These are phyloP conservation scores for Myrica gale DNA, from an alignment of 306 rosid genomes.

Conservation along the genomic window DNA sequence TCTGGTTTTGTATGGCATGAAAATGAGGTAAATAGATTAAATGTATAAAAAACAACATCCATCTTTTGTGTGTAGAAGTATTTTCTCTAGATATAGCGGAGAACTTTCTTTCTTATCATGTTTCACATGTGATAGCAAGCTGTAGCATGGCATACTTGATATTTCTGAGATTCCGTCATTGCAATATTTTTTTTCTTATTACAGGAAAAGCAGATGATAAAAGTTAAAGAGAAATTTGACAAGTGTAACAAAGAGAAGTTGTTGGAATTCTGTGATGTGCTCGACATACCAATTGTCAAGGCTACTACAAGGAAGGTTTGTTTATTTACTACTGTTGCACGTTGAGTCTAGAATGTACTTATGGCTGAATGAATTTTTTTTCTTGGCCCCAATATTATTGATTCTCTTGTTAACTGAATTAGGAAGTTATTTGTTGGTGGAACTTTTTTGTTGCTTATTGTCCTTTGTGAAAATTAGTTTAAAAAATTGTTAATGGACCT, in stretches of 20 bases:
- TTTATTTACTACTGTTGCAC: constrained; percentile 26
- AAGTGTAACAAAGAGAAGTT: constrained; percentile 85
- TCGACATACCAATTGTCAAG: constrained; percentile 63
- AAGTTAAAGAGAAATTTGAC: constrained; percentile 87
- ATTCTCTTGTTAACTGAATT: neutral
- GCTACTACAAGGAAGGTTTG: constrained; percentile 79
- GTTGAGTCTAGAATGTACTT: neutral
- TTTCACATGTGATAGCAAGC: neutral
- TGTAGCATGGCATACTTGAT: constrained; percentile 2
- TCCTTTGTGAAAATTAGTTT: neutral
- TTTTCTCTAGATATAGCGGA: neutral
- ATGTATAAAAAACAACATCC: neutral
- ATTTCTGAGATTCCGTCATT: constrained; percentile 23
- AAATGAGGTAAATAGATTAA: constrained; percentile 57
- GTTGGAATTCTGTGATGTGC: constrained; percentile 80
- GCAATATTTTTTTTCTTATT: constrained; percentile 12
- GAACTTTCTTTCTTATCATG: neutral
- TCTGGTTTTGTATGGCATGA: constrained; percentile 97
- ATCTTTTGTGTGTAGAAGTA: neutral
- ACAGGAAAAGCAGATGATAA: constrained; percentile 88
- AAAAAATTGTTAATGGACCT: neutral
- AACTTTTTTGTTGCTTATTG: neutral
- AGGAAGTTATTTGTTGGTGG: neutral
- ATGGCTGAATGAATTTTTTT: neutral
- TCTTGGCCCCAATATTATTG: neutral